Evolutionary conservation across 1,139 yeast species (phyloP).

Genomic region (Meyerozyma elateridarum): DNA sequence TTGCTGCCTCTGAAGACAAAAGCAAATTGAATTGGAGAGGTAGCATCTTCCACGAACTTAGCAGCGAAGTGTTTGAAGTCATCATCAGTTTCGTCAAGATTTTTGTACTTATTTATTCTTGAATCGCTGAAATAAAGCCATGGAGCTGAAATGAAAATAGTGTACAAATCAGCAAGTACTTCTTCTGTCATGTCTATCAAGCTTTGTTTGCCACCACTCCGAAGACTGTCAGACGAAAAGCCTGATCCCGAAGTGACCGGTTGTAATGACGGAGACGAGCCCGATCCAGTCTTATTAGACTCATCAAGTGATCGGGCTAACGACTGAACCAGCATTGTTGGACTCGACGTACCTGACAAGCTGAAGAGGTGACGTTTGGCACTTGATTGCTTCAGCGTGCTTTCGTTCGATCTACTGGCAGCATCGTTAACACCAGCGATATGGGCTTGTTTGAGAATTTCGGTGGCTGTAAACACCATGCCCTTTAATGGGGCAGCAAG

Average conservation of each 20-base stretch:
- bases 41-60: slow-evolving; percentile 24
- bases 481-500: slow-evolving; percentile 23
- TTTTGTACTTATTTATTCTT: slow-evolving; percentile 19
- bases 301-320: background rate
- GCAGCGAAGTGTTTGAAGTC: slow-evolving; percentile 12
- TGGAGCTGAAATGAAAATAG: slow-evolving; percentile 32
- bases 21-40: slow-evolving; percentile 31
- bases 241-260: background rate
- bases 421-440: background rate
- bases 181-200: slow-evolving; percentile 25
- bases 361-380: background rate
- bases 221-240: slow-evolving; percentile 1
- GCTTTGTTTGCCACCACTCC: slow-evolving; percentile 5
- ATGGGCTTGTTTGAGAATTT: slow-evolving; percentile 19
- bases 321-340: slow-evolving; percentile 2
- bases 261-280: slow-evolving; percentile 1
- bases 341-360: slow-evolving; percentile 1
- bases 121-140: slow-evolving; percentile 32
- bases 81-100: slow-evolving; percentile 11
- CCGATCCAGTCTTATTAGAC: background rate
- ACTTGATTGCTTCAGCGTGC: background rate
- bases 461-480: slow-evolving; percentile 28
- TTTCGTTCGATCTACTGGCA: background rate
- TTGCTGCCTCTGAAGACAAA: slow-evolving; percentile 21
- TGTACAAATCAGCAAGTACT: slow-evolving; percentile 32